phyloP scores from a whole-genome alignment of 495 filamentous ascomycete species.

The Mycothermus thermophilus region DNA sequence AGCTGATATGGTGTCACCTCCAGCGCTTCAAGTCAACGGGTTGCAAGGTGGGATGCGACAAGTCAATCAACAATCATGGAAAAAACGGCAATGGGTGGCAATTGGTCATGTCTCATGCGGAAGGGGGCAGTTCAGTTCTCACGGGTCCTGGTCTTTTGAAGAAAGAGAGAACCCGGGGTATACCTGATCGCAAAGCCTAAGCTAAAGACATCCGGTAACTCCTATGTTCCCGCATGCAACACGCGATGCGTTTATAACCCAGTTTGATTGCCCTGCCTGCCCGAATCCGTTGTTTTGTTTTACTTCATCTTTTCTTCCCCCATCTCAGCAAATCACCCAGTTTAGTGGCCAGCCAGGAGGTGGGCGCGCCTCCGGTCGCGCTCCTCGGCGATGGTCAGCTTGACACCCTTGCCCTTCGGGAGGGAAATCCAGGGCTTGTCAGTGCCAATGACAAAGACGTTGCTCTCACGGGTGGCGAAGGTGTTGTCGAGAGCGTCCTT shows the following conservation, averaged over 20 bases:
- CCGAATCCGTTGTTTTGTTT: conserved; percentile 6
- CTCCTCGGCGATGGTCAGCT: conserved; percentile 97
- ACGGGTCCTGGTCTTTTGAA: no score
- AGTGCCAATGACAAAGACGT: conserved; percentile 94
- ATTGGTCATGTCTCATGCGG: conserved; percentile 12
- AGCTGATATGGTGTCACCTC: no score
- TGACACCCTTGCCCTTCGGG: conserved; percentile 99
- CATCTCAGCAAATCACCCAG: conserved; percentile 1
- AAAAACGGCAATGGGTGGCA: neutral
- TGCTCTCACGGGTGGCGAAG: conserved; percentile 95
- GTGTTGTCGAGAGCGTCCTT: conserved; percentile 99
- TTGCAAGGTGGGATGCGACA: no score
- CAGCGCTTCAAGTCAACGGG: no score
- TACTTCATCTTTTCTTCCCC: no score
- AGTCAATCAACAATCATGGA: neutral
- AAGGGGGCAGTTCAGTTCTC: conserved; percentile 15
- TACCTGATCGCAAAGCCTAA: conserved; percentile 16
- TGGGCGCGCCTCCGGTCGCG: conserved; percentile 83
- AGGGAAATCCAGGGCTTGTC: conserved; percentile 98
- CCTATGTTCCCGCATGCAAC: no score
- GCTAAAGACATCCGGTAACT: conserved; percentile 21
- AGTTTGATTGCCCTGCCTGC: no score
- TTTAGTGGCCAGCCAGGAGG: conserved; percentile 49
- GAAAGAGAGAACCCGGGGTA: no score
- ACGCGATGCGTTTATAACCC: no score